phyloP scores from a whole-genome alignment of 441 rosid species.

The Euphorbia neoarborescens region DNA sequence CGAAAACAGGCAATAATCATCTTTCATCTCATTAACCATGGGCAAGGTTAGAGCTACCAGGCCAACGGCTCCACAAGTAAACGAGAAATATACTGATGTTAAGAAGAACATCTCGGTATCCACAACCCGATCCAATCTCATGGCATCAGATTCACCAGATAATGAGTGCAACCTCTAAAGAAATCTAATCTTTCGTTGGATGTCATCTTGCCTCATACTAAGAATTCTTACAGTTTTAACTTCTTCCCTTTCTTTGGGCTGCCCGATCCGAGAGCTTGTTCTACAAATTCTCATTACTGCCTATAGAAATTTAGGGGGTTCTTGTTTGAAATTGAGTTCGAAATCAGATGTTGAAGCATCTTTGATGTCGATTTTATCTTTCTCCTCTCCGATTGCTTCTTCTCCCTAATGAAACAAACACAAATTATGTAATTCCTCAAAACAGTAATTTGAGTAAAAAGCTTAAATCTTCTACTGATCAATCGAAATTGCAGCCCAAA shows the following conservation, averaged over 20 bases:
- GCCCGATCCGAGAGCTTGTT: conserved; percentile 82
- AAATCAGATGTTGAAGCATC: no score
- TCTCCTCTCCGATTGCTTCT: no score
- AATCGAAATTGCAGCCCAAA: no score
- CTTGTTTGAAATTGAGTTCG: conserved; percentile 61
- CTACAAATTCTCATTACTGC: conserved; percentile 60
- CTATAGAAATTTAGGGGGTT: conserved; percentile 46
- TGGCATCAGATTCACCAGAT: conserved; percentile 71
- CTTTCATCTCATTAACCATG: no score
- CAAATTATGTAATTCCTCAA: no score
- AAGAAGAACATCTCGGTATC: conserved; percentile 83
- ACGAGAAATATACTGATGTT: conserved; percentile 89
- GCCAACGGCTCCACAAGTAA: conserved; percentile 74
- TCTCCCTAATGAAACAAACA: no score
- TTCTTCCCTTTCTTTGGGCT: conserved; percentile 68
- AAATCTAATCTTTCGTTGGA: conserved; percentile 68
- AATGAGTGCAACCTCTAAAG: conserved; percentile 65
- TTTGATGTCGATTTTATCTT: no score
- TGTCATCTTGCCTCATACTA: conserved; percentile 43
- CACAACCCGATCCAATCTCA: conserved; percentile 73
- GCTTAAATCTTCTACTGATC: no score
- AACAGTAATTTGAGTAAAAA: no score
- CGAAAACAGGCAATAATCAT: no score
- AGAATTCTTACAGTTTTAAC: conserved; percentile 38
- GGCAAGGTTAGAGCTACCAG: no score